Percentiles rank a stretch among this genome's conserved stretches.
phyloP scores from a whole-genome alignment of 805 yeast genomes.

The Myxozyma vanderwaltii region DNA sequence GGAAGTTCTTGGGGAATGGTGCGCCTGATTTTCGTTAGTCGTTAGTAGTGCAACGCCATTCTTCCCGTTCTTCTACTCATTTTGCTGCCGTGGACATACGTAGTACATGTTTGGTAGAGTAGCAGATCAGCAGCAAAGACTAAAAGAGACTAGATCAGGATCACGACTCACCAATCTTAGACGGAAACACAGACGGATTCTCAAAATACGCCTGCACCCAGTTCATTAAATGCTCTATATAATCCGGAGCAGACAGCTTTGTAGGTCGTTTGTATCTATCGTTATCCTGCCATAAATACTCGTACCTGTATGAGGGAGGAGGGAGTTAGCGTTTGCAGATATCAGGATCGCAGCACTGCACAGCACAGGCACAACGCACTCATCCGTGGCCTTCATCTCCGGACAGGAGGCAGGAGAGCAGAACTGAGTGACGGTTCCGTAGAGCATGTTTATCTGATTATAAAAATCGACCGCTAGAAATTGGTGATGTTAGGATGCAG shows the following conservation, averaged over 20 bases:
- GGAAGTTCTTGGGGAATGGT: conserved; percentile 87
- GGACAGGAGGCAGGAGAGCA: conserved; percentile 96
- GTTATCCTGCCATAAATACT: conserved; percentile 92
- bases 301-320: no score
- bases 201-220: conserved; percentile 96
- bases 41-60: neutral
- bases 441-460: conserved; percentile 93
- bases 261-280: conserved; percentile 68
- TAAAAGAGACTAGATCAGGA: neutral
- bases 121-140: neutral
- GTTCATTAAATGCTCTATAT: conserved; percentile 87
- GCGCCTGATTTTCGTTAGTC: conserved; percentile 43
- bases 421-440: conserved; percentile 93
- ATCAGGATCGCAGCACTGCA: no score
- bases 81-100: no score
- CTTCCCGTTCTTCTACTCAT: no score
- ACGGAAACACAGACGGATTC: conserved; percentile 86
- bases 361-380: no score
- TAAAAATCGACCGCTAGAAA: conserved; percentile 82
- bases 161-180: conserved; percentile 64
- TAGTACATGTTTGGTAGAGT: no score
- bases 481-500: neutral
- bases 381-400: conserved; percentile 95
- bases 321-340: no score
- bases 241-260: conserved; percentile 90